phyloP scores from a whole-genome alignment of 2,329 filamentous ascomycete species.

The Colletotrichum zoysiae region DNA sequence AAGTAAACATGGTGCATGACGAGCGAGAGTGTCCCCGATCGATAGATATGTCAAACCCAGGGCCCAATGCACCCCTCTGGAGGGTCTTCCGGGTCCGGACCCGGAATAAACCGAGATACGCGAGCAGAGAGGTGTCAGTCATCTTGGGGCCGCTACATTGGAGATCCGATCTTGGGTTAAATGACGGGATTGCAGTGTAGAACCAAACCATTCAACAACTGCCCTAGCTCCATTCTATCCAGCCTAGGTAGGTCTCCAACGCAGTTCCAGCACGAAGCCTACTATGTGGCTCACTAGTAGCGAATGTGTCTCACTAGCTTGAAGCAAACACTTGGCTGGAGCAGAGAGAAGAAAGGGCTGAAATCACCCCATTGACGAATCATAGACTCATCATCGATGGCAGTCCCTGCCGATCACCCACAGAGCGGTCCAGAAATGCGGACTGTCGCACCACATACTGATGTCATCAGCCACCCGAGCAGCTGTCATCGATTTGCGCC shows the following conservation, averaged over 20 bases:
- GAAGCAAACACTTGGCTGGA: not conserved
- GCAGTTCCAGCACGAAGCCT: not conserved
- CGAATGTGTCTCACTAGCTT: not conserved
- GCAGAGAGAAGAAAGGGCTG: not conserved
- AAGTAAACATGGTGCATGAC: not conserved
- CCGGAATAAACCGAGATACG: not conserved
- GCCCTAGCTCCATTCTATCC: not conserved
- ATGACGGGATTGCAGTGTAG: not conserved
- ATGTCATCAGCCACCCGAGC: conserved; percentile 39
- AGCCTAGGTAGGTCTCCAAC: not conserved
- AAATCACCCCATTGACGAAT: conserved; percentile 29
- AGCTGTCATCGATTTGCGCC: conserved; percentile 42
- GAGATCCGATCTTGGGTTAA: not conserved
- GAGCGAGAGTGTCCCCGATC: not conserved
- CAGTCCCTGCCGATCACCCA: conserved; percentile 35
- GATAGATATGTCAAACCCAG: not conserved
- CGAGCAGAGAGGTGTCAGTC: no score
- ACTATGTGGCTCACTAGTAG: not conserved
- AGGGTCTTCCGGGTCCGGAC: not conserved
- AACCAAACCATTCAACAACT: not conserved
- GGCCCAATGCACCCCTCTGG: not conserved
- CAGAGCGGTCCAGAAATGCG: conserved; percentile 1
- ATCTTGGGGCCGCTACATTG: not conserved
- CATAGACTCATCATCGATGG: conserved; percentile 35
- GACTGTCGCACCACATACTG: conserved; percentile 25